Base-by-base conservation (phyloP, 805 yeast species). In the Tetrapisispora iriomotensis region DNA sequence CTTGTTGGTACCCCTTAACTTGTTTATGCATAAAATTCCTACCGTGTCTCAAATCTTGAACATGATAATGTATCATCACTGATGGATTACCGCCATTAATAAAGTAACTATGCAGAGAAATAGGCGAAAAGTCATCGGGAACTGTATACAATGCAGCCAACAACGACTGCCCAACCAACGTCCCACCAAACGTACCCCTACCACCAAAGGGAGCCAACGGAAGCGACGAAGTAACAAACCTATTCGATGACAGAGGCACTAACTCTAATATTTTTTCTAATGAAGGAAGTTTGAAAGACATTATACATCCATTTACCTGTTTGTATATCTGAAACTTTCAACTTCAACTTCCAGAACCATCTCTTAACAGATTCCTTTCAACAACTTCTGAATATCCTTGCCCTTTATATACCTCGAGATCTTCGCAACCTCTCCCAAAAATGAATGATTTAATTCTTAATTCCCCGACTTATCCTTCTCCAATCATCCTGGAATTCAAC, bases 101-200 rank as follows among this genome's bases (percentile, higher is more conserved):
- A 49, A 81, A 81, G 53, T 74, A 77, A 14, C 78, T 68, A 51
- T 80, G 87, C 40, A 77, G 60, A 9, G 84, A 72, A 25, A 72
- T 68, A 1, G 87, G 86, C 22, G 61, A 62, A 58, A 71, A 72
- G 17, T 56, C 48, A 2, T 47, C 53, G n/a, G 69, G 67, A 6
- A 75, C 65, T 7, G 76, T 70, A 36, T 68, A 65, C 25, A 78
- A 61, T 2, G 81, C 77, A 6, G 83, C 84, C 42, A 71, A 55
- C 3, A 79, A 57, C 2, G 85, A 64, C 48, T 80, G 87, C 0
- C 83, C 82, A 14, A 77, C 75, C 31, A 75, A 61, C 15, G 78
- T 75, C 8, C 88, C 87, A 2, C 87, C 87, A 60, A 79, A 80
- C 0, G 79, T 74, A 2, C 84, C 85, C 32, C 79, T 61, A 2